phyloP scores from a whole-genome alignment of 495 filamentous ascomycete species.

The Extremus antarcticus region DNA sequence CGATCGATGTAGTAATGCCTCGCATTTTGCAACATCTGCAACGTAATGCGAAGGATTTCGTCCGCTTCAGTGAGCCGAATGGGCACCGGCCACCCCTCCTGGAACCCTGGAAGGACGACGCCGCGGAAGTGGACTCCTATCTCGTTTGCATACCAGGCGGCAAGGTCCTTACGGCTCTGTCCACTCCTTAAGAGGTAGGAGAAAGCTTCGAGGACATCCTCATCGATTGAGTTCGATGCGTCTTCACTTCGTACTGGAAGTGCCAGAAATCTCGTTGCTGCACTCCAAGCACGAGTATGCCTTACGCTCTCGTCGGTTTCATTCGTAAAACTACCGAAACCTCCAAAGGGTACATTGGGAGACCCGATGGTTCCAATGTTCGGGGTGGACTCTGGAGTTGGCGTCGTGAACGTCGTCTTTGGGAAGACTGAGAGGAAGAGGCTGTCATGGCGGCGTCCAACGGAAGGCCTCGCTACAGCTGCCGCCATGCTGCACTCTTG shows the following conservation, averaged over 20 bases:
- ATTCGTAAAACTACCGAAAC: slow-evolving; percentile 5
- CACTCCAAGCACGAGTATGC: slow-evolving; percentile 30
- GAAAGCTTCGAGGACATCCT: slow-evolving; percentile 48
- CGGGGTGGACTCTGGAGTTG: slow-evolving; percentile 30
- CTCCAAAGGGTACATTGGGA: slow-evolving; percentile 26
- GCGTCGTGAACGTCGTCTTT: slow-evolving; percentile 20
- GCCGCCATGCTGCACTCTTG: slow-evolving; percentile 4
- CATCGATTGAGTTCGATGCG: slow-evolving; percentile 66
- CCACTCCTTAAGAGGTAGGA: not conserved
- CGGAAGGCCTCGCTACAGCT: not conserved
- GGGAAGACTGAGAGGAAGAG: slow-evolving; percentile 15
- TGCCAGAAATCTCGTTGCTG: slow-evolving; percentile 26
- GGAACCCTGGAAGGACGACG: not conserved
- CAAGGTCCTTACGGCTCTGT: slow-evolving; percentile 1
- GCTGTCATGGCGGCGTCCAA: slow-evolving; percentile 1
- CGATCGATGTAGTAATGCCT: not conserved
- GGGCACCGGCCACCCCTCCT: slow-evolving; percentile 2
- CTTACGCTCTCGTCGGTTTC: slow-evolving; percentile 8
- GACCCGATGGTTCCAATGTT: slow-evolving; percentile 24
- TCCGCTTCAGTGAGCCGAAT: not conserved
- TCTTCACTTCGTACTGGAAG: slow-evolving; percentile 12
- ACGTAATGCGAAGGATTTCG: not conserved
- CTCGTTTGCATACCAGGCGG: slow-evolving; percentile 13
- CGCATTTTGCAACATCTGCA: not conserved
- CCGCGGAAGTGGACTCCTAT: slow-evolving; percentile 6